A percentile compares a stretch with the other conserved stretches of the same genome.
Conservation (phyloP, 495 filamentous ascomycete genomes). For the Pyrenula aspistea region DNA sequence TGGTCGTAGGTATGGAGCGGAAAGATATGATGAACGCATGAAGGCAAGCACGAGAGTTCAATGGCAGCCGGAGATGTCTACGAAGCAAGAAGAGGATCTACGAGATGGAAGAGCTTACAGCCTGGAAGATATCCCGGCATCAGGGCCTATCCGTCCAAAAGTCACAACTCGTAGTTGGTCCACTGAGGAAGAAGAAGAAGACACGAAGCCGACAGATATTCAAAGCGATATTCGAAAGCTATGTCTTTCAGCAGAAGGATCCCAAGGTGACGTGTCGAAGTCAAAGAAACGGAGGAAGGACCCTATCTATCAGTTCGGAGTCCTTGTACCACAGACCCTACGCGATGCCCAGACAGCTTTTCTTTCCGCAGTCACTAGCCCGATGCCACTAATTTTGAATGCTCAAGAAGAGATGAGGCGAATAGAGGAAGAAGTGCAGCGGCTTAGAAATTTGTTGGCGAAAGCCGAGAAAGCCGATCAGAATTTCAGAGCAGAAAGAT, state of each 20-base stretch:
- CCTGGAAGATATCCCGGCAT: neutral
- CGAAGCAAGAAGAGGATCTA: neutral
- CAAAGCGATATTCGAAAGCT: neutral
- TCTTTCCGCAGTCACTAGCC: conserved; percentile 4
- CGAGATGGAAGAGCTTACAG: neutral
- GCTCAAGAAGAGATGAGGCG: conserved; percentile 49
- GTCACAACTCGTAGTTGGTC: neutral
- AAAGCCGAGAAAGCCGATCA: neutral
- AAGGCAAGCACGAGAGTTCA: conserved; percentile 38
- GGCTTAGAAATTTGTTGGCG: neutral
- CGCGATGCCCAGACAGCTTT: conserved; percentile 29
- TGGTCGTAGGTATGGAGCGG: conserved; percentile 49
- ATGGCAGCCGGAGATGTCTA: neutral
- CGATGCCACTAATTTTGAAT: conserved; percentile 8
- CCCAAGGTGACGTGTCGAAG: neutral
- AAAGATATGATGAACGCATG: conserved; percentile 65
- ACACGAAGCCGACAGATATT: neutral
- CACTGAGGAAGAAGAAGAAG: neutral
- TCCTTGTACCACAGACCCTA: conserved; percentile 35
- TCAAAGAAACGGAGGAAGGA: conserved; percentile 13
- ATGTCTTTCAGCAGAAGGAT: neutral
- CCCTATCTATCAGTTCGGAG: conserved; percentile 44
- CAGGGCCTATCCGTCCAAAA: too few species aligned
- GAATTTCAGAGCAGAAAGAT: too few species aligned
- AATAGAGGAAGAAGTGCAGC: conserved; percentile 43